phyloP scores from a whole-genome alignment of 768 basidiomycete species.

The Lactarius sanguifluus region DNA sequence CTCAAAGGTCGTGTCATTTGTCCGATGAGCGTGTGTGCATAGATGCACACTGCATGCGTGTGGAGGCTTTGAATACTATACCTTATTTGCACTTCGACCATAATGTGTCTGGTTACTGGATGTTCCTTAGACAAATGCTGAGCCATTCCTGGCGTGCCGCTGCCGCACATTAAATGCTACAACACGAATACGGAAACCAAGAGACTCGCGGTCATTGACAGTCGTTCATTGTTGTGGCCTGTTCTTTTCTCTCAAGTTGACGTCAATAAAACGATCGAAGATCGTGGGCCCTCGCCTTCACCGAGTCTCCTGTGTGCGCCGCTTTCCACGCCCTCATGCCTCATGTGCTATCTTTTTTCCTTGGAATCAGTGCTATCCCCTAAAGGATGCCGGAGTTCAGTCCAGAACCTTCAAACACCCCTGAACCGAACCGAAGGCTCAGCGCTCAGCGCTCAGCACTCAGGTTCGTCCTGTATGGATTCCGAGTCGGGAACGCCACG shows the following conservation, averaged over 20 bases:
- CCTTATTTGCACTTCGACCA: background rate
- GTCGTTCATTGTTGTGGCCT: background rate
- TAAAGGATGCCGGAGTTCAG: too few relatives aligned
- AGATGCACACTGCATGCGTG: background rate
- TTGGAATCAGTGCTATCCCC: too few relatives aligned
- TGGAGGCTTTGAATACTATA: background rate
- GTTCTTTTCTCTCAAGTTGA: conserved; percentile 4
- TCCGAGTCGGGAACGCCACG: too few relatives aligned
- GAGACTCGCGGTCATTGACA: background rate
- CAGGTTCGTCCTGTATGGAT: too few relatives aligned
- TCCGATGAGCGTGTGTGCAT: background rate
- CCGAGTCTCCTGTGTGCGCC: too few relatives aligned
- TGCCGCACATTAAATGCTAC: conserved; percentile 5
- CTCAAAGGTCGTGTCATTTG: background rate
- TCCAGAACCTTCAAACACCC: too few relatives aligned
- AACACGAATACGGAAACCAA: background rate
- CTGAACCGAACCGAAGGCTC: too few relatives aligned
- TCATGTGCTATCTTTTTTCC: too few relatives aligned
- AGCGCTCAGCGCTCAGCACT: too few relatives aligned
- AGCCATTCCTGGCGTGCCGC: background rate
- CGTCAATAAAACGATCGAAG: conserved; percentile 7
- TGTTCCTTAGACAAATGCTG: conserved; percentile 1
- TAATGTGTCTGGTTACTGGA: background rate
- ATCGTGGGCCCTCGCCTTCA: background rate
- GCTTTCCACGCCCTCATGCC: too few relatives aligned